phyloP scores from a whole-genome alignment of 305 asterid species.

The Ilex paraguariensis region DNA sequence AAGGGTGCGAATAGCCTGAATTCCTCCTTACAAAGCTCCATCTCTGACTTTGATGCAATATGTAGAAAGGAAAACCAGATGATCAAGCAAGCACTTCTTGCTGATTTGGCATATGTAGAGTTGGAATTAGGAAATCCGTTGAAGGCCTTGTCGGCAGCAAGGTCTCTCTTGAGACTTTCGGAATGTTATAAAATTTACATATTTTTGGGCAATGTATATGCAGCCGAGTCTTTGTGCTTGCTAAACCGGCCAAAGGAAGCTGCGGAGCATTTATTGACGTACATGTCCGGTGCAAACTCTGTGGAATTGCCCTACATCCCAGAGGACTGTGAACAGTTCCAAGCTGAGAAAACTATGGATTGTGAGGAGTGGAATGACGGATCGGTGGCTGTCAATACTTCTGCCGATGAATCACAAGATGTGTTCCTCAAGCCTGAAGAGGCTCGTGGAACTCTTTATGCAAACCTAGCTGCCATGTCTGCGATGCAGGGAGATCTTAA shows the following conservation, averaged over 20 bases:
- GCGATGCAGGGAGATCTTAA: conserved; percentile 63
- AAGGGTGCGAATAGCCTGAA: conserved; percentile 51
- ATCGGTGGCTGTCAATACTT: conserved; percentile 16
- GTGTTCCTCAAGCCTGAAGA: conserved; percentile 65
- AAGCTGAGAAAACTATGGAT: conserved; percentile 49
- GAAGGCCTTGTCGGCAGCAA: conserved; percentile 59
- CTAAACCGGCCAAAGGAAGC: conserved; percentile 77
- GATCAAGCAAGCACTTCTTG: conserved; percentile 68
- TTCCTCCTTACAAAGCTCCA: conserved; percentile 34
- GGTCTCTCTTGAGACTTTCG: conserved; percentile 48
- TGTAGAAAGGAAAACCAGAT: conserved; percentile 54
- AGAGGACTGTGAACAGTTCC: conserved; percentile 73
- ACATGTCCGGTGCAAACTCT: conserved; percentile 41
- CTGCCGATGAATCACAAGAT: conserved; percentile 36
- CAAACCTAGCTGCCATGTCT: conserved; percentile 63
- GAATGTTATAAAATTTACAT: conserved; percentile 54
- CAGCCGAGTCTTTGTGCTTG: conserved; percentile 84
- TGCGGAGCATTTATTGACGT: conserved; percentile 49
- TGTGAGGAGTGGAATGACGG: conserved; percentile 51
- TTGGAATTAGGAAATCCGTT: conserved; percentile 71
- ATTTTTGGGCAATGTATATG: conserved; percentile 65
- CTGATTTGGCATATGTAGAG: conserved; percentile 83
- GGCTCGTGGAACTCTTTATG: conserved; percentile 64
- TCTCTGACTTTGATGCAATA: conserved; percentile 43
- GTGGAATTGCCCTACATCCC: conserved; percentile 56